These are phyloP conservation scores for Singerocomus rubriflavus DNA, from an alignment of 1,284 basidiomycete genomes.

Conservation along the genomic window DNA sequence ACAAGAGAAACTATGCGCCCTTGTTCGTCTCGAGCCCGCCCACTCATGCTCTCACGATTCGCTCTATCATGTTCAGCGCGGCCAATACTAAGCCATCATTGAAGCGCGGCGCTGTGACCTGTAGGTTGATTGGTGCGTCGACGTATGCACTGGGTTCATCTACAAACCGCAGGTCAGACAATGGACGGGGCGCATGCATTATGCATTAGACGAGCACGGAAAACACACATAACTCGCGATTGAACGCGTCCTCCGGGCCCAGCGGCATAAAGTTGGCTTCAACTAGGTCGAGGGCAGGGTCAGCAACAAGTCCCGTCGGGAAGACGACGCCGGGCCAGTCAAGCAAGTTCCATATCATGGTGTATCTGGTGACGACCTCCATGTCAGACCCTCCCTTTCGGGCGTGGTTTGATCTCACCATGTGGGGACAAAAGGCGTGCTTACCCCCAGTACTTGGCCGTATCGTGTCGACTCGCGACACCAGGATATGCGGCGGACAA, in stretches of 20 bases:
- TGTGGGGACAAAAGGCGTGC: not conserved
- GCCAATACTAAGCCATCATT: constrained; percentile 25
- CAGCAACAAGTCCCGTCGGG: constrained; percentile 27
- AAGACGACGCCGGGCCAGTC: constrained; percentile 31
- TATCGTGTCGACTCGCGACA: constrained; percentile 28
- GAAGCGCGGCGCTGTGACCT: constrained; percentile 23
- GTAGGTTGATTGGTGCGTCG: constrained; percentile 17
- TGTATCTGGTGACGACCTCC: constrained; percentile 9
- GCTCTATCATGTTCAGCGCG: constrained; percentile 15
- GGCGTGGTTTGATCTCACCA: not conserved
- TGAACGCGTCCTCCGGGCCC: constrained; percentile 24
- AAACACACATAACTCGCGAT: constrained; percentile 19
- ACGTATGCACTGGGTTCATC: constrained; percentile 12
- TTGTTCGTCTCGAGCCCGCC: not conserved
- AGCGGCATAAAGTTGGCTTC: constrained; percentile 5
- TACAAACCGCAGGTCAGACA: too few species aligned
- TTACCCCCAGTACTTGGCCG: constrained; percentile 35
- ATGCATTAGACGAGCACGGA: too few species aligned
- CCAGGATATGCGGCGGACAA: constrained; percentile 28
- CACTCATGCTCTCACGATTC: constrained; percentile 8
- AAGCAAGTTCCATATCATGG: constrained; percentile 29
- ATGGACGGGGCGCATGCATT: too few species aligned
- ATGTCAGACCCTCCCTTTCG: too few species aligned
- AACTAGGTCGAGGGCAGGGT: constrained; percentile 19
- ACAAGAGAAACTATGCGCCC: not conserved